Evolutionary conservation across 169 alveolate genomes (phyloP), one percentile per base, ranked within the genome.

Genomic region (Toxoplasma gondii): DNA sequence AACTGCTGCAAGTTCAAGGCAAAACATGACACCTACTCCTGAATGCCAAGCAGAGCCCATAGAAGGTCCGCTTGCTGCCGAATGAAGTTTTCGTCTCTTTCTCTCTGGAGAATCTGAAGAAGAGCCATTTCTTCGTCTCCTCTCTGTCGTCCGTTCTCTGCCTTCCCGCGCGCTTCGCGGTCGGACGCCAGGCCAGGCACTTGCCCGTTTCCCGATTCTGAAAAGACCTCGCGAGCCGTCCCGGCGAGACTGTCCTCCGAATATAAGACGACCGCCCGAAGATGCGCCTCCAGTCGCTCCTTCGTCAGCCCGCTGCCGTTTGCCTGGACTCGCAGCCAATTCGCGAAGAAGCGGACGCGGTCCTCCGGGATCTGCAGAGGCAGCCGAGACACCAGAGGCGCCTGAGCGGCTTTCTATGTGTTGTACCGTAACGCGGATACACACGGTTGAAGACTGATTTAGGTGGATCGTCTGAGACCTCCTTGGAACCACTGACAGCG

Each of bases 281-380:
- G 88, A 31, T 90, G 93, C 86, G 54, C 74, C 58, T 17, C 82
- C 43, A 91, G 94, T 29, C 36, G 31, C 69, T 19, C 70, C 49
- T 34, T 53, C 81, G 81, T 49, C 34, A 86, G 80, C 31, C 24
- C 36, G 31, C 93, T 88, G 36, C 88, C 70, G 31, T 67, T 44
- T 43, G 88, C 93, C 22, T 67, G 34, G 22, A 67, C 93, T 10
- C 93, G 93, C 22, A 90, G 93, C 93, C 93, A 90, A 16, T 41
- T 45, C 24, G 74, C 69, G 45, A 90, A 67, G 38, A 45, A 45
- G 74, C 34, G 36, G 43, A 90, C 93, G 22, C 67, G 81, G 36
- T 91, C 88, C 34, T 81, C 88, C 41, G 94, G 90, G 78, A 69
- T 69, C 94, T 74, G 45, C 74, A 31, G n/a, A 27, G 19, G 67